Base-by-base conservation (phyloP, 768 basidiomycete species). In the Mycena vulgaris region DNA sequence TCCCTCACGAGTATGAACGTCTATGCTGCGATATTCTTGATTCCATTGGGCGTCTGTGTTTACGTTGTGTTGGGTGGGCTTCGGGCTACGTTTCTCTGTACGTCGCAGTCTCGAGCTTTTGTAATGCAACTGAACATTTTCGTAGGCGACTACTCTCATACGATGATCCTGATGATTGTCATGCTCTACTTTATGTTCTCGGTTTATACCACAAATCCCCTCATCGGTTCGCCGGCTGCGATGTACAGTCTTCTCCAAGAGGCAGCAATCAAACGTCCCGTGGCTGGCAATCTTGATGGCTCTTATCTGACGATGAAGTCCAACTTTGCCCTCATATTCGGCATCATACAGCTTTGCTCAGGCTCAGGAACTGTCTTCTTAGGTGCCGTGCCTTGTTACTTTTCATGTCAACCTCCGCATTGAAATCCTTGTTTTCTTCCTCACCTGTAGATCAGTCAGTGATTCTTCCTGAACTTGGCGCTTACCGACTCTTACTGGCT, bases 291-390 rank as follows among this genome's bases (percentile, higher is more conserved):
- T 69, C 70, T 81, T 48, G 79, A 82, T 19, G 88, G 89, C 7
- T 87, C 86, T 59, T 90, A 89, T 71, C 67, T 89, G 37, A 90
- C 89, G 0, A 86, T 90, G 85, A 87, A 87, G 70, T 88, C 87
- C 19, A 82, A 84, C 48, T 81, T 84, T 65, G 85, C 81, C 8
- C 75, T 86, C 25, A 81, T 85, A 16, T 85, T 85, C 49, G 85
- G 84, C 39, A 7, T 51, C 27, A 55, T 48, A 35, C 66, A 28
- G 58, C 42, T 62, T 48, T 23, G 49, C 57, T 63, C 48, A 42
- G 52, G 63, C 66, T 70, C 16, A 28, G 65, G 35, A 49, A 61
- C 37, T 30, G 61, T 72, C 13, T 64, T 27, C 48, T 49, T 71
- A 81, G 85, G 86, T n/a, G n/a, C n/a, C n/a, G n/a, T n/a, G n/a